Evolutionary conservation across 1,139 yeast species (phyloP), one percentile per base, ranked within the genome.

Genomic region (Wickerhamomyces sp.): DNA sequence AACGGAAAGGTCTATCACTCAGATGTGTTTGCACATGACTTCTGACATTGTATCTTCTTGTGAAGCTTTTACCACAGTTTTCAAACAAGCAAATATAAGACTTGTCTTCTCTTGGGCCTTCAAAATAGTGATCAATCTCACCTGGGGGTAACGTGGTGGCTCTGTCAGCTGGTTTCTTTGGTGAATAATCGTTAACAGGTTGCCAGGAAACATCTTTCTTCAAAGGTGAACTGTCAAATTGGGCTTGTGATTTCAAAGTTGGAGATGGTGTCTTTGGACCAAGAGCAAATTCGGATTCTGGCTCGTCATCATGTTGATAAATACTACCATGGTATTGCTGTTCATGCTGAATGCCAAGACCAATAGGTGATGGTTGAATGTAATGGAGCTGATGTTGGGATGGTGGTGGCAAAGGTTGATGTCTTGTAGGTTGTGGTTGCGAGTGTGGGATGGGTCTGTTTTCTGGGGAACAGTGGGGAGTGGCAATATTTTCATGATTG

Each of bases 21-120:
- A 93, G 64, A 66, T 93, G 99, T 1, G 98, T 93, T 57, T 93
- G 98, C 38, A 93, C 89, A 57, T 93, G 99, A 0, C 96, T 87
- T 42, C 97, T 70, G n/a, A 87, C 88, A 55, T 93, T 93, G 61
- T 93, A 93, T 33, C 96, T 69, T 53, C 98, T 70, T 9, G 89
- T 79, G 61, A 93, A 91, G 38, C 73, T 66, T 59, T 93, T 88
- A 14, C 86, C 84, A 61, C 99, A 93, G 36, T 74, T 72, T 18
- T 84, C 76, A 58, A 70, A 91, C 39, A 75, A 69, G 59, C 99
- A 93, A 26, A 78, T 71, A 60, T 74, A 93, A 22, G 63, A 60
- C 44, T 76, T 75, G 35, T 80, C 74, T 34, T 72, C 80, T 50
- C 82, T 81, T 2, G 95, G 95, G 0, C 94, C 94, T 16, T 66